These are phyloP conservation scores for Lactuca saligna DNA, from an alignment of 129 eudicot species.

Conservation along the genomic window DNA sequence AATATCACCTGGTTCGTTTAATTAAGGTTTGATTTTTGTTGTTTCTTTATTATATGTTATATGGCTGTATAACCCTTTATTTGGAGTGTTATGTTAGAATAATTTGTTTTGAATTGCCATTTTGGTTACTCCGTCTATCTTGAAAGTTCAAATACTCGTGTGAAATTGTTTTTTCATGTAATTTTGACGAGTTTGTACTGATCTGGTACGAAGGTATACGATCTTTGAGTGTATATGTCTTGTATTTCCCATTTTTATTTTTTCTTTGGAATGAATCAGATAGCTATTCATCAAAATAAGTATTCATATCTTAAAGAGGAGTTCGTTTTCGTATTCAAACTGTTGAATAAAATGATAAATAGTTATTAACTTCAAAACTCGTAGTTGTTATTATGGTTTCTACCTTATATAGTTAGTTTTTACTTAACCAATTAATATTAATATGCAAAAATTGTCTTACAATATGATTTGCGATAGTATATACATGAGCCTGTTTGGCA, in stretches of 20 bases:
- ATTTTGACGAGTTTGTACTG: neutral
- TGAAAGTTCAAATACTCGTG: neutral
- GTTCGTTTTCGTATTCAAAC: too few species aligned
- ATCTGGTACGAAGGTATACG: neutral
- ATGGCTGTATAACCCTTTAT: neutral
- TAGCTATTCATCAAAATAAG: too few species aligned
- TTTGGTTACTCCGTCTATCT: neutral
- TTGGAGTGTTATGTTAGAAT: conserved; percentile 3
- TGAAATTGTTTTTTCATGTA: neutral
- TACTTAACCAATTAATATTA: too few species aligned
- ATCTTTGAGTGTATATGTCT: neutral
- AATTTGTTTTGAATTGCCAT: conserved; percentile 8
- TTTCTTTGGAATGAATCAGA: too few species aligned
- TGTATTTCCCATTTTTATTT: too few species aligned
- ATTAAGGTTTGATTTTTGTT: neutral
- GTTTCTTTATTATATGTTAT: neutral
- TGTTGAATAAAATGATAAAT: too few species aligned
- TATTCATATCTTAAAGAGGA: neutral
- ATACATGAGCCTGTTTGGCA: too few species aligned
- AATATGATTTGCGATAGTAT: too few species aligned
- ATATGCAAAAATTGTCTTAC: too few species aligned
- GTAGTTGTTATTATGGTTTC: too few species aligned
- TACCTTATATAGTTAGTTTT: too few species aligned
- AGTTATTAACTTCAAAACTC: too few species aligned
- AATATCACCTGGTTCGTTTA: neutral